Evolutionary conservation across 768 basidiomycete species (phyloP).

Genomic region (Hysterangium stoloniferum): DNA sequence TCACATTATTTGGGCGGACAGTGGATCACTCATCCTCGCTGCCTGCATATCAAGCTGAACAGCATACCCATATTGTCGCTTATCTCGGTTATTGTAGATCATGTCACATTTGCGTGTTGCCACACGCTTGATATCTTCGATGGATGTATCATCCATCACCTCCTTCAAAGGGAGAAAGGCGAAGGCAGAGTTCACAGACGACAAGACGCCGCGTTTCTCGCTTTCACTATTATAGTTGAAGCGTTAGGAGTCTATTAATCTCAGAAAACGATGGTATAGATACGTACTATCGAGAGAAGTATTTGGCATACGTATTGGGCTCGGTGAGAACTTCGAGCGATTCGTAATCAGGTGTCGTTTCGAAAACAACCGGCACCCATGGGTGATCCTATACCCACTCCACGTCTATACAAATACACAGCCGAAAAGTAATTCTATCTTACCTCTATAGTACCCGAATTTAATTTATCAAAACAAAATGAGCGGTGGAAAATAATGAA

Average conservation of each 20-base stretch:
- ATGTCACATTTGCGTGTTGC: no score
- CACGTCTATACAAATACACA: no score
- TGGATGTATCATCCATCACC: not conserved
- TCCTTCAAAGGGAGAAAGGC: not conserved
- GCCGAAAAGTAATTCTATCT: slow-evolving; percentile 13
- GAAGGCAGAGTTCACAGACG: not conserved
- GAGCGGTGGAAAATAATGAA: not conserved
- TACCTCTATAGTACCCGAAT: not conserved
- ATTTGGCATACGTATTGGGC: not conserved
- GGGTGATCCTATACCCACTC: slow-evolving; percentile 18
- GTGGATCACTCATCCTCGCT: not conserved
- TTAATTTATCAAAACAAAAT: not conserved
- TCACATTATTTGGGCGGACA: not conserved
- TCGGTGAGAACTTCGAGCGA: not conserved
- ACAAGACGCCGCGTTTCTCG: not conserved
- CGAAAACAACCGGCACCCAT: slow-evolving; percentile 8
- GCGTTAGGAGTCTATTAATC: no score
- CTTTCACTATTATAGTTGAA: not conserved
- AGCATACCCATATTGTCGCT: no score
- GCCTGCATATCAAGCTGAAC: not conserved
- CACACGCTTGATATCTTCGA: no score
- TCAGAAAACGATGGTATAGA: no score
- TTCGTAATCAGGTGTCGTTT: slow-evolving; percentile 14
- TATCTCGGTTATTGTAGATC: no score
- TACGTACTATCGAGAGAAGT: not conserved